Evolutionary conservation across 345 rosid genomes (phyloP).

Genomic region (Hirschfeldia incana): DNA sequence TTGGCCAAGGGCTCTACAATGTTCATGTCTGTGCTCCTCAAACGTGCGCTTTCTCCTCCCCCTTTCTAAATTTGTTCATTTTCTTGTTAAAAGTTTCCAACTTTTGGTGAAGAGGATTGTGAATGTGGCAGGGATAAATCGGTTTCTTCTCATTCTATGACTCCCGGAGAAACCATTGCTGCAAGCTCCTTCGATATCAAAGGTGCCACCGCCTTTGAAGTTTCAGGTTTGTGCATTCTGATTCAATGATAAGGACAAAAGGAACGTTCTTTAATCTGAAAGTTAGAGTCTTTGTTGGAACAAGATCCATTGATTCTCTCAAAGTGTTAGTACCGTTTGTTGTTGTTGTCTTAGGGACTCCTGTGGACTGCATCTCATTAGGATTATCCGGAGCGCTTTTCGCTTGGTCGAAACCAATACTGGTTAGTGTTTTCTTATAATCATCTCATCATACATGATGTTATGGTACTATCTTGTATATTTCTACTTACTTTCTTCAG

Average conservation of each 20-base stretch:
- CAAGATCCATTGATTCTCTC: not conserved
- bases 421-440: slow-evolving; percentile 56
- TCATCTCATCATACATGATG: slow-evolving; percentile 9
- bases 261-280: not conserved
- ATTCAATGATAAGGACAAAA: no score
- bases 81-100: slow-evolving; percentile 5
- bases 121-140: slow-evolving; percentile 74
- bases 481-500: slow-evolving; percentile 47
- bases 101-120: slow-evolving; percentile 33
- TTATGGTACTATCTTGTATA: not conserved
- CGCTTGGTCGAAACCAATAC: slow-evolving; percentile 87
- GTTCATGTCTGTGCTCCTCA: slow-evolving; percentile 94
- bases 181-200: slow-evolving; percentile 61
- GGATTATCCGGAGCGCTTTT: slow-evolving; percentile 94
- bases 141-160: slow-evolving; percentile 76
- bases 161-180: slow-evolving; percentile 75
- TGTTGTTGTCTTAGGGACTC: slow-evolving; percentile 67
- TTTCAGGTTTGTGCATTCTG: slow-evolving; percentile 60
- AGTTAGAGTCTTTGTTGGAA: slow-evolving; percentile 25
- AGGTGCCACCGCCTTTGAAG: slow-evolving; percentile 84
- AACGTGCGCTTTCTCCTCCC: slow-evolving; percentile 52
- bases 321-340: no score
- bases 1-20: slow-evolving; percentile 65
- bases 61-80: not conserved
- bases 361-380: slow-evolving; percentile 96